Base-by-base conservation (phyloP, 2,329 filamentous ascomycete species). In the Orbilia brochopaga region DNA sequence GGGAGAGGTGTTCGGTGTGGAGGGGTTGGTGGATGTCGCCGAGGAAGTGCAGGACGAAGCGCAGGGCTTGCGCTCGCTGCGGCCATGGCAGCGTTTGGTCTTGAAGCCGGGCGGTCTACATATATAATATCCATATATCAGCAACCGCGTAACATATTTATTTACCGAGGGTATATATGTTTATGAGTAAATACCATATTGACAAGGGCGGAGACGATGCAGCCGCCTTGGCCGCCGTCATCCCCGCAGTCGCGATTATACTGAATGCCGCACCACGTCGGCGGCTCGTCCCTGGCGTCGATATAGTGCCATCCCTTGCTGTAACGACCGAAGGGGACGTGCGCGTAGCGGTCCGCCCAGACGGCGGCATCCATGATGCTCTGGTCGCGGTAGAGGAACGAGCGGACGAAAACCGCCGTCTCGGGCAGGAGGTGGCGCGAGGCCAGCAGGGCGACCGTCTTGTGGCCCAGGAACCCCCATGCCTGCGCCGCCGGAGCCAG, bases 1-100 rank as follows among this genome's bases (percentile, higher is more conserved):
- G 80, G 1, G 83, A 82, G 5, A 88, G 83, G 62, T 87, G 82
- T 79, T 89, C 87, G 60, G 84, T 85, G 78, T 89, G 87, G 65
- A 89, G 80, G 30, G 87, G 87, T 79, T 89, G 86, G 78, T 90
- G 87, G 69, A 89, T 85, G 78, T 90, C 88, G 60, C 87, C 86
- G 60, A 90, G 79, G 77, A 90, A 90, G 79, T 90, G 85, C 44
- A 87, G 79, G 65, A 88, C 81, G 77, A 89, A 89, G 69, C 78
- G 77, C 30, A 77, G 46, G 7, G 79, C 76, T 23, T 78, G 76
- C 64, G 78, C 80, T 54, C 83, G 82, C 73, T 83, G 81, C 78
- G 79, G 82, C 1, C 78, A 75, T 30, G 78, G 79, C 54, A 88
- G 77, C 4, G 74, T 60, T 6, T 79, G 72, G 75, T 87, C 83